Evolutionary conservation across 306 rosid genomes (phyloP).

Genomic region (Ziziphus jujuba): DNA sequence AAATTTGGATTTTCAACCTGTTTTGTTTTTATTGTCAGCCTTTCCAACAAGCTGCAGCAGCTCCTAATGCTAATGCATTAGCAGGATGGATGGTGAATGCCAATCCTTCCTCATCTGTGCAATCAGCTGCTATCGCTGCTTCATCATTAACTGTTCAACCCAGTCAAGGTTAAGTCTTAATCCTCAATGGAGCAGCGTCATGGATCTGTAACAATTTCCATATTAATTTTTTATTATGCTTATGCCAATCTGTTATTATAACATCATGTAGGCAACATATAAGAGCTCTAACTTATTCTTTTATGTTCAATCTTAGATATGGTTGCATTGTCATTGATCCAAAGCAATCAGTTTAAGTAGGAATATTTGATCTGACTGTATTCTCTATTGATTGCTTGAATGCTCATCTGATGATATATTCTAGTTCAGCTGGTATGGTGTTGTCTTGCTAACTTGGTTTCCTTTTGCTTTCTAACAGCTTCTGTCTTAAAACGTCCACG

Average conservation of each 20-base stretch:
- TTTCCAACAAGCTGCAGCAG: constrained; percentile 33
- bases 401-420: neutral
- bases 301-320: neutral
- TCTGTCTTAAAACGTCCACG: constrained; percentile 55
- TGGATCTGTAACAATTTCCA: no score
- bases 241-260: no score
- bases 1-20: neutral
- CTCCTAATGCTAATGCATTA: constrained; percentile 40
- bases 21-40: constrained; percentile 34
- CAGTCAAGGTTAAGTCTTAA: constrained; percentile 47
- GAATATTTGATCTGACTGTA: constrained; percentile 9
- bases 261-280: no score
- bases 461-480: constrained; percentile 32
- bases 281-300: neutral
- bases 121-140: constrained; percentile 28
- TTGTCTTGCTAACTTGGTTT: constrained; percentile 11
- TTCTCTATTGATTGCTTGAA: constrained; percentile 2
- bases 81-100: constrained; percentile 44
- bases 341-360: neutral
- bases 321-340: neutral
- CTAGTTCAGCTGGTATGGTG: neutral
- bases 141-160: constrained; percentile 39
- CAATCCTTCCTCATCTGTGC: constrained; percentile 40
- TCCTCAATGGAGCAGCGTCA: constrained; percentile 8
- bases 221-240: no score